Base-by-base conservation (phyloP, 768 basidiomycete genomes). In the Boletus pseudo-olivaceus region DNA sequence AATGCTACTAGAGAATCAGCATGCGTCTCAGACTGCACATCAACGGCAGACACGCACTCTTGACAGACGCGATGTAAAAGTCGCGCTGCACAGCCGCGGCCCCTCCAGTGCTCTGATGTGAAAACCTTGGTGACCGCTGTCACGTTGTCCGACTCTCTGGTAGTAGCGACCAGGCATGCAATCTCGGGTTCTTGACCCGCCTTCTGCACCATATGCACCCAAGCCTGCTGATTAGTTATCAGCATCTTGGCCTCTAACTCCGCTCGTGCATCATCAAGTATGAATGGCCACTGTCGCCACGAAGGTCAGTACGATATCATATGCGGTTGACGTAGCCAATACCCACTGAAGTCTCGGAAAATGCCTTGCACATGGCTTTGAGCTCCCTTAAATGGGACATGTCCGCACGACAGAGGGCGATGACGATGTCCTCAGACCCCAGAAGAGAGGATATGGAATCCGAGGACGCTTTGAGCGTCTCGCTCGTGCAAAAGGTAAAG, bases 101-200 rank as follows among this genome's bases (percentile, higher is more conserved):
- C 67, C 32, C 85, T 73, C 76, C 80, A 85, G 1, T 60, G 37
- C 0, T 78, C 74, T 41, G 77, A 70, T 0, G 89, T 90, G 63
- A 75, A 86, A 0, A 90, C 88, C 67, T 91, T 91, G 44, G 85
- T 85, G 42, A 92, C 82, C 0, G 85, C 80, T 4, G 82, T 80
- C 23, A 86, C 77, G 6, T 61, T 73, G 1, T 76, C 73, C 27
- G 76, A 82, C 56, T 82, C 81, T 9, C 88, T 72, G 1, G 87
- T 88, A n/a, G 79, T 81, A 3, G 87, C 87, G 4, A 83, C 83
- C 32, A 90, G 80, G 12, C 78, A 88, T 0, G 87, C 84, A 17
- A 89, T 76, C 27, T 77, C 75, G 5, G 69, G 53, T 0, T 48
- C 42, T 47, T 41, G 61, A 2, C 58, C 67, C 0, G 0, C 55